These are phyloP conservation scores for Fonsecaea erecta DNA, from an alignment of 2,329 filamentous ascomycete genomes.

Conservation along the genomic window DNA sequence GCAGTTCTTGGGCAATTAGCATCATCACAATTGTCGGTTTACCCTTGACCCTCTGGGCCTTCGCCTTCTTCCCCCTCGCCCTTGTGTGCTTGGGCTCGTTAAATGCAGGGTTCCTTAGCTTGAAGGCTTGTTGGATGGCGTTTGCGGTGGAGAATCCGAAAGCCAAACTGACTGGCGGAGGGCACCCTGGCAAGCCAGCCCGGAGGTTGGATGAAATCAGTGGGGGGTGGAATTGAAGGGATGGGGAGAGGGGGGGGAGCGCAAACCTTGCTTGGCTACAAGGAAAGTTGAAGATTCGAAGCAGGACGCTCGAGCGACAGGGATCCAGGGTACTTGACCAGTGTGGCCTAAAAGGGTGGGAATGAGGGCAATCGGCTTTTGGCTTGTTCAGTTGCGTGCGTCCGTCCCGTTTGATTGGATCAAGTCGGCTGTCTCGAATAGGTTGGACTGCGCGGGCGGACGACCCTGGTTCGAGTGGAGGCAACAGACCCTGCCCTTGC, in stretches of 20 bases:
- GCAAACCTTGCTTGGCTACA: not conserved
- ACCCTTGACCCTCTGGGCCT: slow-evolving; percentile 7
- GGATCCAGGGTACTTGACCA: not conserved
- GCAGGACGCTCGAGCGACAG: not conserved
- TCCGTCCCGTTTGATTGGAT: not conserved
- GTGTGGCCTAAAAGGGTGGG: slow-evolving; percentile 3
- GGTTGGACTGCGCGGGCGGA: not conserved
- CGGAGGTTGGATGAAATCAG: slow-evolving; percentile 27
- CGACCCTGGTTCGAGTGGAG: not conserved
- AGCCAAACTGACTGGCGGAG: slow-evolving; percentile 16
- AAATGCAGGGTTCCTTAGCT: slow-evolving; percentile 27
- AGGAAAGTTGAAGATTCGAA: not conserved
- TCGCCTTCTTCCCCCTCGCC: not conserved
- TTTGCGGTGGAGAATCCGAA: slow-evolving; percentile 23
- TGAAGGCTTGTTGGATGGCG: slow-evolving; percentile 22
- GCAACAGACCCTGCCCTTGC: slow-evolving; percentile 5
- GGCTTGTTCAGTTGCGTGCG: not conserved
- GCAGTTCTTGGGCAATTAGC: slow-evolving; percentile 22
- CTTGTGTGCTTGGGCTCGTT: slow-evolving; percentile 13
- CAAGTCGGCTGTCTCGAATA: slow-evolving; percentile 3
- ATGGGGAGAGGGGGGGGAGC: not conserved
- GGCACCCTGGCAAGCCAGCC: slow-evolving; percentile 22
- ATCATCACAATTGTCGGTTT: slow-evolving; percentile 27
- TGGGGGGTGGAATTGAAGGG: slow-evolving; percentile 20
- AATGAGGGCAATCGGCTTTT: not conserved